These are phyloP conservation scores for Leptomonas seymouri DNA, from an alignment of 208 protist species.

Conservation along the genomic window DNA sequence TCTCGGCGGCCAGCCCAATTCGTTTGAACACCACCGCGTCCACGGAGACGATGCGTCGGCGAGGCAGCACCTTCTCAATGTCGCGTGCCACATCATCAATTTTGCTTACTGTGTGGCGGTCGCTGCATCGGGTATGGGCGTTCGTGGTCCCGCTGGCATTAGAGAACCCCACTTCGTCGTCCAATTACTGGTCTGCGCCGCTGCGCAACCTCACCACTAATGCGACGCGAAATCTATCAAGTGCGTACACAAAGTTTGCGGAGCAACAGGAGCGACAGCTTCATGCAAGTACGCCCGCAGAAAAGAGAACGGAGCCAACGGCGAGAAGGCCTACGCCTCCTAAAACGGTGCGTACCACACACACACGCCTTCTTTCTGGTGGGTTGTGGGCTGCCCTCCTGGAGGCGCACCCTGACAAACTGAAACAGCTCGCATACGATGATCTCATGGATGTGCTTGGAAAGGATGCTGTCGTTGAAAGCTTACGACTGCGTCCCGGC, in stretches of 20 bases:
- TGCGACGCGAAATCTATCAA: neutral
- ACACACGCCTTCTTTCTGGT: slow-evolving; percentile 24
- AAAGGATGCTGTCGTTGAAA: neutral
- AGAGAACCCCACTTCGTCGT: neutral
- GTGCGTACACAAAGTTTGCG: neutral
- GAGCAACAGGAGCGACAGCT: no score
- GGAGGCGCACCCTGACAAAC: neutral
- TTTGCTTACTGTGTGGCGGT: slow-evolving; percentile 20
- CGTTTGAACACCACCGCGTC: slow-evolving; percentile 3
- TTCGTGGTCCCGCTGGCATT: neutral
- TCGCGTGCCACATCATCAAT: slow-evolving; percentile 7
- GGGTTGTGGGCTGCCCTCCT: slow-evolving; percentile 33
- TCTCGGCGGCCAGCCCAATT: neutral
- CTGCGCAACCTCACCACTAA: neutral
- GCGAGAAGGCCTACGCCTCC: neutral
- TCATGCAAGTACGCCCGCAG: neutral
- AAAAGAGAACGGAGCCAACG: neutral
- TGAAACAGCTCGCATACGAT: slow-evolving; percentile 18
- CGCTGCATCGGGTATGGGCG: slow-evolving; percentile 19
- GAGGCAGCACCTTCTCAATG: neutral
- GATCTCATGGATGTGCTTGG: slow-evolving; percentile 31
- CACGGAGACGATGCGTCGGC: neutral
- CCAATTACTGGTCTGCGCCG: neutral
- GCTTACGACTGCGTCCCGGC: slow-evolving; percentile 24
- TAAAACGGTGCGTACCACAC: slow-evolving; percentile 5